Evolutionary conservation across 202 grass and related monocot species (phyloP).

Genomic region (Schoenoplectus triqueter): DNA sequence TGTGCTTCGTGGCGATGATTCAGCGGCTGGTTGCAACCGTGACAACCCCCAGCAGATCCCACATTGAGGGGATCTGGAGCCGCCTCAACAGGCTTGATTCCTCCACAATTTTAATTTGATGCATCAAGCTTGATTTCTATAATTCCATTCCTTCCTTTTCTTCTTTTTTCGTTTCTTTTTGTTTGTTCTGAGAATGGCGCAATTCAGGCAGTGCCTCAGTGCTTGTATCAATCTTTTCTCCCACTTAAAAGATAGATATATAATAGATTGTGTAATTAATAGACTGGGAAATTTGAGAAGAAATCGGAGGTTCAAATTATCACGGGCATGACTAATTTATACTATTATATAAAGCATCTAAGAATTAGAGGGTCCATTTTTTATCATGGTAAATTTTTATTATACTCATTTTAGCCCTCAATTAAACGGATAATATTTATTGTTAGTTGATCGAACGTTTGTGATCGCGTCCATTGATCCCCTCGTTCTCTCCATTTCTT

Average conservation of each 20-base stretch:
- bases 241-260: not conserved
- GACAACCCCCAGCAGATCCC: not conserved
- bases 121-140: conserved; percentile 15
- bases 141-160: not conserved
- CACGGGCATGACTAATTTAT: no score
- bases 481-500: no score
- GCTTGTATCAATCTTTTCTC: conserved; percentile 11
- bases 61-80: conserved; percentile 48
- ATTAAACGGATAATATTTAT: no score
- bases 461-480: no score
- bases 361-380: no score
- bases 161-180: not conserved
- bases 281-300: not conserved
- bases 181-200: not conserved
- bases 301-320: not conserved
- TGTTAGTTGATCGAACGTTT: no score
- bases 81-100: conserved; percentile 58
- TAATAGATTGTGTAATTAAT: not conserved
- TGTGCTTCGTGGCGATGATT: conserved; percentile 54
- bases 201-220: not conserved
- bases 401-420: no score
- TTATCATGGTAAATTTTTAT: no score
- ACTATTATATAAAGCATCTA: no score
- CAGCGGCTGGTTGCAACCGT: conserved; percentile 49
- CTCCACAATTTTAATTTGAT: conserved; percentile 55